Percentiles rank a stretch among this genome's conserved stretches.
phyloP scores from a whole-genome alignment of 2,329 filamentous ascomycete species.

The Pyricularia pennisetigena region DNA sequence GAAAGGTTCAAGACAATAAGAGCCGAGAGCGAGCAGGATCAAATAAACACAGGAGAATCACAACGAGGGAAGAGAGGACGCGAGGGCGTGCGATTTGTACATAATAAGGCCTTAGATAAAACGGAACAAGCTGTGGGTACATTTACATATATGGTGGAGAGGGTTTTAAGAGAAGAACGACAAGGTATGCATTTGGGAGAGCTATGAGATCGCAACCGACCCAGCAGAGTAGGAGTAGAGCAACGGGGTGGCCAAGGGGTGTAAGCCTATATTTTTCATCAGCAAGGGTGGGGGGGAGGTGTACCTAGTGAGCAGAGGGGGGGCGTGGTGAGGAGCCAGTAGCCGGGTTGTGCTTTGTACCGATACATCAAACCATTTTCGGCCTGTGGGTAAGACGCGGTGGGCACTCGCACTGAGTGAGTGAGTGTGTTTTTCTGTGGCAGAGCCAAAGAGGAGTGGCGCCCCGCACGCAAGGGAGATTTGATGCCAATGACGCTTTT shows the following conservation, averaged over 20 bases:
- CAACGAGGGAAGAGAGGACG: background rate
- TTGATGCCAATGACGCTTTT: background rate
- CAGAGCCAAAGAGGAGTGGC: background rate
- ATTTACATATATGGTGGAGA: slow-evolving; percentile 6
- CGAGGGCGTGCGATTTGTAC: slow-evolving; percentile 4
- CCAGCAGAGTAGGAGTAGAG: background rate
- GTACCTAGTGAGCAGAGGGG: background rate
- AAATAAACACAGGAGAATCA: background rate
- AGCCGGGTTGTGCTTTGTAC: background rate
- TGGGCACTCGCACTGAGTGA: background rate
- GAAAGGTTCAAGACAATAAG: background rate
- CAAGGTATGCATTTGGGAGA: background rate
- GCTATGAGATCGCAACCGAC: background rate
- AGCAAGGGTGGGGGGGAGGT: background rate
- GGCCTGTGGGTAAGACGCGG: background rate
- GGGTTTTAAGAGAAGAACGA: slow-evolving; percentile 1
- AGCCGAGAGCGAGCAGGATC: background rate
- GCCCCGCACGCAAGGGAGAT: background rate
- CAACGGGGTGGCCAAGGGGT: background rate
- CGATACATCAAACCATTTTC: background rate
- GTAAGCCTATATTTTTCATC: background rate
- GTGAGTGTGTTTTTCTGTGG: background rate
- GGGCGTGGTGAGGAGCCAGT: background rate
- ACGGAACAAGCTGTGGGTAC: slow-evolving; percentile 4
- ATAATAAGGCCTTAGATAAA: slow-evolving; percentile 4